Conservation (phyloP, 495 filamentous ascomycete species). For the Aspergillus carlsbadensis region DNA sequence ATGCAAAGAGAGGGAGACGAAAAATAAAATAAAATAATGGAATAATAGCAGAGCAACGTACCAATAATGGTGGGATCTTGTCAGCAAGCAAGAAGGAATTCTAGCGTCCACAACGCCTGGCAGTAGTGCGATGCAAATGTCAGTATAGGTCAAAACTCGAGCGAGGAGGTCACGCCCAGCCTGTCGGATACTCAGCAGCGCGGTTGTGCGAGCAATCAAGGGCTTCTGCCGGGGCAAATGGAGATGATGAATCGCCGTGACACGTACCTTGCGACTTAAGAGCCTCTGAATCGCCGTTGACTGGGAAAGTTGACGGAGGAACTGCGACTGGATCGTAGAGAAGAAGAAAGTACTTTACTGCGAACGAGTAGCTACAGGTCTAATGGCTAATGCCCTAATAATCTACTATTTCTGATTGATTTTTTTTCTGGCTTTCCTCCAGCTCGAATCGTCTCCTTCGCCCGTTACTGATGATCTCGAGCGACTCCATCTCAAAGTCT, state of each 20-base stretch:
- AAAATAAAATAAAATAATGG: constrained; percentile 8
- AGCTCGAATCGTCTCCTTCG: background rate
- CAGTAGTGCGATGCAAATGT: constrained; percentile 21
- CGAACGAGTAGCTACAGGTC: background rate
- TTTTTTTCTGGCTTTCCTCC: background rate
- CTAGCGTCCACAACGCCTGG: constrained; percentile 18
- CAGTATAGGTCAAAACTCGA: constrained; percentile 23
- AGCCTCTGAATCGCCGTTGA: no score
- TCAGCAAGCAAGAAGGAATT: constrained; percentile 17
- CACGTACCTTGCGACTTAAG: background rate
- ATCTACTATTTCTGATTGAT: background rate
- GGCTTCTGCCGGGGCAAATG: constrained; percentile 11
- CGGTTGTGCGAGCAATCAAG: no score
- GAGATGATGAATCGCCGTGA: background rate
- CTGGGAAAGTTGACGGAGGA: no score
- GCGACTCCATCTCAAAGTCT: constrained; percentile 11
- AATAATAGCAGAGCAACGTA: constrained; percentile 9
- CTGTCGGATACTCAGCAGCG: background rate
- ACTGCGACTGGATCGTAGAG: background rate
- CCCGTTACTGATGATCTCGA: background rate
- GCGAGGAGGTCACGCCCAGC: constrained; percentile 12
- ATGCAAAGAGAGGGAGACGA: background rate
- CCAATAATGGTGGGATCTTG: constrained; percentile 15
- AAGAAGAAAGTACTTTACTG: background rate
- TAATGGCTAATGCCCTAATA: background rate